These are phyloP conservation scores for Ophiostoma angusticollis DNA, from an alignment of 2,329 filamentous ascomycete species.

Conservation along the genomic window DNA sequence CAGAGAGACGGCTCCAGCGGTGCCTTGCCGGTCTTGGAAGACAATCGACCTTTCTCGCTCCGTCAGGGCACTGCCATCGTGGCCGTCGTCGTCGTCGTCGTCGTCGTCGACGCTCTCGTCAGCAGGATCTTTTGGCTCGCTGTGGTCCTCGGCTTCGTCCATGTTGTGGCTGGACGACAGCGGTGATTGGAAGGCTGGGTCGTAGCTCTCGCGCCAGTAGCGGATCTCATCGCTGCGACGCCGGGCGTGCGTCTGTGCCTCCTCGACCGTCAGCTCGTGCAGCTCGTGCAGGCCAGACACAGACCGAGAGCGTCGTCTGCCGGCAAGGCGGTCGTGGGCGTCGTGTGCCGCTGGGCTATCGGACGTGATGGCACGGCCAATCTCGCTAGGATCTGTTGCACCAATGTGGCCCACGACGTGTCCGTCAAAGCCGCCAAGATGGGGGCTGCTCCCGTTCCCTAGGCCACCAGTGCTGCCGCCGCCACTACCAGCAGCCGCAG, in stretches of 20 bases:
- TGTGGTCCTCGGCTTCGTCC: conserved; percentile 12
- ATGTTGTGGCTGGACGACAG: conserved; percentile 28
- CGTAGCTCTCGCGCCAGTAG: conserved; percentile 51
- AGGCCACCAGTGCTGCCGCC: not conserved
- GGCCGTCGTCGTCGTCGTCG: conserved; percentile 9
- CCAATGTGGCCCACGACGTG: conserved; percentile 15
- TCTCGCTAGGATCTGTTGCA: conserved; percentile 29
- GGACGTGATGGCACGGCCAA: conserved; percentile 50
- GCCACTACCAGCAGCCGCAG: not conserved
- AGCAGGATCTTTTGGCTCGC: no score
- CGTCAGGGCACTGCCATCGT: conserved; percentile 5
- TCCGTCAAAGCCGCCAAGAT: not conserved
- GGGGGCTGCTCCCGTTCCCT: not conserved
- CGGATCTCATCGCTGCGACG: conserved; percentile 51
- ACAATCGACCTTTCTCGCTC: not conserved
- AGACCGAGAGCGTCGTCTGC: conserved; percentile 45
- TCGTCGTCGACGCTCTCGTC: not conserved
- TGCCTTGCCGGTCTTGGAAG: not conserved
- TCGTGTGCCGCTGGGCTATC: conserved; percentile 23
- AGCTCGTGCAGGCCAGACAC: conserved; percentile 40
- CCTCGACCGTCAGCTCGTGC: conserved; percentile 25
- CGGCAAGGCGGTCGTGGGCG: conserved; percentile 18
- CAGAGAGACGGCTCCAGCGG: not conserved
- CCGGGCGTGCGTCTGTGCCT: conserved; percentile 26
- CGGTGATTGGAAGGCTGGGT: conserved; percentile 36